Evolutionary conservation across 1,284 basidiomycete species (phyloP), one percentile per base, ranked within the genome.

Genomic region (Trametes versicolor): DNA sequence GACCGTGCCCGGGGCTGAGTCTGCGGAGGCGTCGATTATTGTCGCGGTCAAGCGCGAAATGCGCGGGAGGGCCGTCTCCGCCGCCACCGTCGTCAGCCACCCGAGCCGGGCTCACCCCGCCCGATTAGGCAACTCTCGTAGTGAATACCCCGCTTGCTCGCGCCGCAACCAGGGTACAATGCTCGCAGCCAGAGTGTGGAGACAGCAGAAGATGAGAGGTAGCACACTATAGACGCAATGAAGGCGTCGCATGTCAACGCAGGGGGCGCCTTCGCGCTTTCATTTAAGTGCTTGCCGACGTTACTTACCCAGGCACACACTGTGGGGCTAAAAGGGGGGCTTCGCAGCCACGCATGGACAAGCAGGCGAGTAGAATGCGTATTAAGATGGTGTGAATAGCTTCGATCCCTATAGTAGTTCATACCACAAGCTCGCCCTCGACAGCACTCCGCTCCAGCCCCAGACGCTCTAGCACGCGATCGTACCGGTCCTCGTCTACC

Each of bases 381-480:
- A 62, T 62, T 58, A 60, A 32, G 29, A 32, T 49, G 58, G 59
- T 48, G 60, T 54, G 54, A 60, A 60, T 64, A 69, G 53, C 13
- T 49, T 55, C 53, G 60, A 45, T 48, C 21, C 56, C 58, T 67
- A 67, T 43, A 53, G 57, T 67, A 71, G 17, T 32, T 74, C 75
- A 82, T 39, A 94, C 84, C 62, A 90, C 83, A 45, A 98, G 80
- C 76, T 98, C 96, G 52, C 96, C 96, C 79, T 98, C 96, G 6
- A 98, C 94, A 27, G 91, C 90, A 68, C 85, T 84, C 27, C 87
- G 84, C 71, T 96, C 90, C 53, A 98, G 77, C 2, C 92, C 97
- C 34, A 97, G 81, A 63, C 91, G 88, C 41, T 85, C 82, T 60
- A 99, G 82, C 39, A 95, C 77, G 21, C 77, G 79, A 65, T 94